A percentile compares a stretch with the other conserved stretches of the same genome.
phyloP scores from a whole-genome alignment of 2,329 filamentous ascomycete genomes.

The Alternaria metachromatica region DNA sequence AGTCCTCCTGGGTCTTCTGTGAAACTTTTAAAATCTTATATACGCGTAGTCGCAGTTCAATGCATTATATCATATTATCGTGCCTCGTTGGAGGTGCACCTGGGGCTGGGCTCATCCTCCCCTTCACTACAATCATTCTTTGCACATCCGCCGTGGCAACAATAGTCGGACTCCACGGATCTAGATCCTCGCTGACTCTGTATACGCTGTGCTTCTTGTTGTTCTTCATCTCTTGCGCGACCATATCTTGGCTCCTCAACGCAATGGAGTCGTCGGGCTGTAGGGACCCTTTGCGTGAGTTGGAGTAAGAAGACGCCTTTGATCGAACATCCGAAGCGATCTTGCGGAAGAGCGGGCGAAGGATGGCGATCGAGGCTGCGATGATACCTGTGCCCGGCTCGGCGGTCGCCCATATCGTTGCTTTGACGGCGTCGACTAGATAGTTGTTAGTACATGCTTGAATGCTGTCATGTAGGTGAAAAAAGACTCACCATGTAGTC shows the following conservation, averaged over 20 bases:
- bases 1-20: neutral
- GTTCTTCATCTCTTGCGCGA: conserved; percentile 4
- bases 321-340: conserved; percentile 28
- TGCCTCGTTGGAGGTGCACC: neutral
- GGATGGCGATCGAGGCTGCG: conserved; percentile 56
- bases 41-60: neutral
- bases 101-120: conserved; percentile 5
- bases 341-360: conserved; percentile 53
- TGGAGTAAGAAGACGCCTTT: conserved; percentile 19
- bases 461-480: neutral
- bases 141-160: conserved; percentile 24
- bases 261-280: conserved; percentile 17
- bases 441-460: conserved; percentile 5
- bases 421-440: conserved; percentile 45
- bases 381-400: conserved; percentile 60
- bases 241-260: conserved; percentile 17
- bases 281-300: conserved; percentile 15
- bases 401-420: conserved; percentile 56
- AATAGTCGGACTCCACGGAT: conserved; percentile 29
- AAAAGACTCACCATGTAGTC: conserved; percentile 15
- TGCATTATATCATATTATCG: neutral
- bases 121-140: conserved; percentile 19
- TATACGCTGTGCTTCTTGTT: conserved; percentile 16
- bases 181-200: conserved; percentile 9
- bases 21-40: neutral